Evolutionary conservation across 345 rosid genomes (phyloP).

Genomic region (Populus ilicifolia): DNA sequence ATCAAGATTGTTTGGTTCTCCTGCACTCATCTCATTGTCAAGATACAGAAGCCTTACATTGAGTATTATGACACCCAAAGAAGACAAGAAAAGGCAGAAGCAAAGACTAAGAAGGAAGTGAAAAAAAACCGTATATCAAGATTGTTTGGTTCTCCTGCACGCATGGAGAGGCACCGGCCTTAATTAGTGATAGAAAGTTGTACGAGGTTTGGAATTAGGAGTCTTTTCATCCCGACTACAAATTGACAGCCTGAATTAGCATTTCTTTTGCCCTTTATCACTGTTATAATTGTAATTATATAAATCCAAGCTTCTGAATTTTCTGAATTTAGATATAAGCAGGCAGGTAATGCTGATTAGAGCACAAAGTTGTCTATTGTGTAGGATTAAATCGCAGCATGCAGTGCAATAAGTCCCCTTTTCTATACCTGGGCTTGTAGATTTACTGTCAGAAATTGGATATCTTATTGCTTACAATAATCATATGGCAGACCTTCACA

Average conservation of each 20-base stretch:
- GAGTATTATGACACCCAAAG: too few species aligned
- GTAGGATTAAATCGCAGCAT: neutral
- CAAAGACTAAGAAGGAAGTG: neutral
- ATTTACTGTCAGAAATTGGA: slow-evolving; percentile 26
- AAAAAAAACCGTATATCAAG: neutral
- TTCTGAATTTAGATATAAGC: neutral
- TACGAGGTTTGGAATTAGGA: neutral
- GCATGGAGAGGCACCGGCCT: neutral
- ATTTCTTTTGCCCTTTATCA: neutral
- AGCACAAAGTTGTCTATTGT: neutral
- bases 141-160: neutral
- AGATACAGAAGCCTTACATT: neutral
- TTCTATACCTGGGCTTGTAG: neutral
- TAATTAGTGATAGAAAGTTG: neutral
- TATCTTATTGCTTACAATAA: slow-evolving; percentile 51
- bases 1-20: neutral
- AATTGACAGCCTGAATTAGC: neutral
- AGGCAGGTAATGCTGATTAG: neutral
- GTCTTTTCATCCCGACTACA: neutral
- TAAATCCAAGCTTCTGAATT: neutral
- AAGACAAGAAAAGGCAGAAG: too few species aligned
- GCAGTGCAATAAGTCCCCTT: neutral
- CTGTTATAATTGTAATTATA: neutral
- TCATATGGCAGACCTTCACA: slow-evolving; percentile 57
- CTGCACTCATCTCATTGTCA: neutral